Evolutionary conservation across 345 rosid genomes (phyloP).

Genomic region (Bruguiera gymnorhiza): DNA sequence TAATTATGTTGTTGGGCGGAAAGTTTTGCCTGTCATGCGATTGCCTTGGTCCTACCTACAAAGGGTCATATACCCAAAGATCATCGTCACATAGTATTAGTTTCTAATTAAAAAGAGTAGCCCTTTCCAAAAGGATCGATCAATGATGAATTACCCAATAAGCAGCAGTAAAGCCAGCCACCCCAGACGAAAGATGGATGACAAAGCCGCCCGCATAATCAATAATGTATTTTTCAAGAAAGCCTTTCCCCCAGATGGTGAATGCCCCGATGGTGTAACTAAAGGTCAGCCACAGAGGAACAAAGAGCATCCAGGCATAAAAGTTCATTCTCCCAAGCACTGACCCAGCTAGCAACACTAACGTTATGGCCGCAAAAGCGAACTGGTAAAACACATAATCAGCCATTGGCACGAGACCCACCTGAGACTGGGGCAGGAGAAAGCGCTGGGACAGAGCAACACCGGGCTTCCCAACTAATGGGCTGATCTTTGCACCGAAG

Average conservation of each 20-base stretch:
- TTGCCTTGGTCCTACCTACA: constrained; percentile 55
- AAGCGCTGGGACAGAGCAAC: background rate
- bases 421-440: background rate
- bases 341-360: constrained; percentile 50
- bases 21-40: constrained; percentile 54
- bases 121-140: background rate
- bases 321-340: constrained; percentile 65
- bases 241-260: constrained; percentile 49
- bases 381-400: constrained; percentile 54
- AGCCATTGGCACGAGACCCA: constrained; percentile 22
- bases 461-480: constrained; percentile 38
- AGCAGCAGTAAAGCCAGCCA: constrained; percentile 69
- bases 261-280: constrained; percentile 52
- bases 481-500: constrained; percentile 30
- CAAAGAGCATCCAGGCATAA: constrained; percentile 65
- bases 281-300: constrained; percentile 52
- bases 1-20: constrained; percentile 67
- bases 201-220: constrained; percentile 67
- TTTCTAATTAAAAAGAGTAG: no score
- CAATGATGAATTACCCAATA: constrained; percentile 44
- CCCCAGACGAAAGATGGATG: constrained; percentile 67
- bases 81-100: no score
- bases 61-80: background rate
- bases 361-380: constrained; percentile 63
- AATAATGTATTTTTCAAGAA: constrained; percentile 28